phyloP scores from a whole-genome alignment of 768 basidiomycete species.

The Dentipellis fragilis region DNA sequence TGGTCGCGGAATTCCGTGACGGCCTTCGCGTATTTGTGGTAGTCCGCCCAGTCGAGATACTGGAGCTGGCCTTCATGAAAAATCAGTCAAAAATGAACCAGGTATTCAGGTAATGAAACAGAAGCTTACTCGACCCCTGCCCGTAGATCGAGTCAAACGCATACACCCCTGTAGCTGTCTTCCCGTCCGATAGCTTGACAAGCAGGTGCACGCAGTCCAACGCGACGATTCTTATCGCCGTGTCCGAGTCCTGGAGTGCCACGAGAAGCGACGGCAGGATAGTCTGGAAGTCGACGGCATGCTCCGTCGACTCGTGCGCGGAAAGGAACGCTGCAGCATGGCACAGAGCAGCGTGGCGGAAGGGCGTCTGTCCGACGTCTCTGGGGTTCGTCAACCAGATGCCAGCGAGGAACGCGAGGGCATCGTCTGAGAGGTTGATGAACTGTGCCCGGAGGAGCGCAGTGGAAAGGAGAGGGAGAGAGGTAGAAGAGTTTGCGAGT shows the following conservation, averaged over 20 bases:
- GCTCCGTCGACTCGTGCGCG: constrained; percentile 47
- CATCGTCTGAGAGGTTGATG: constrained; percentile 53
- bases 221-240: constrained; percentile 37
- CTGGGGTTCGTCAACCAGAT: constrained; percentile 36
- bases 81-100: constrained; percentile 4
- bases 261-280: constrained; percentile 64
- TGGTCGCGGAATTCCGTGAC: constrained; percentile 45
- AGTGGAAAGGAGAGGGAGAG: constrained; percentile 39
- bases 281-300: constrained; percentile 68
- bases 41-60: constrained; percentile 58
- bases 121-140: constrained; percentile 32
- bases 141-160: constrained; percentile 71
- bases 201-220: constrained; percentile 46
- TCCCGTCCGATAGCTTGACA: constrained; percentile 25
- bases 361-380: constrained; percentile 17
- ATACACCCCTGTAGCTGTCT: constrained; percentile 49
- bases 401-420: constrained; percentile 74
- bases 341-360: constrained; percentile 47
- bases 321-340: constrained; percentile 77
- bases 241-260: constrained; percentile 38
- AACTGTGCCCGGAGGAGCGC: constrained; percentile 58
- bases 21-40: constrained; percentile 44
- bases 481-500: constrained; percentile 47
- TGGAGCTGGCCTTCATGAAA: constrained; percentile 36
- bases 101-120: neutral